Percentiles rank a stretch among this genome's conserved stretches.
These are phyloP conservation scores for Oryza australiensis DNA, from an alignment of 176 grass and related monocot genomes.

Conservation along the genomic window DNA sequence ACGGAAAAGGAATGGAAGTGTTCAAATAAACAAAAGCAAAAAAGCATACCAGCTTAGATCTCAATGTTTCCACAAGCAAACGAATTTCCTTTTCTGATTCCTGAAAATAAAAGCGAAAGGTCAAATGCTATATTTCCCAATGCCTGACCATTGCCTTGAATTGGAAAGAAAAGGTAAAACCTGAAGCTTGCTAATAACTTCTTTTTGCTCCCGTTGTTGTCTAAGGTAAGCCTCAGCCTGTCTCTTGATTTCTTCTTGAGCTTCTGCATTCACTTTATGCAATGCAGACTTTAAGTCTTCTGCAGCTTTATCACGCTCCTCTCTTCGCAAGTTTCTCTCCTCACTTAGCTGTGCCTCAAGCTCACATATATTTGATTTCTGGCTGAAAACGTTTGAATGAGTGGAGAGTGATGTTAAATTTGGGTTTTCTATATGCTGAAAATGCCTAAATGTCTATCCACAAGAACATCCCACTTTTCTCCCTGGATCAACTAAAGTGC, in stretches of 20 bases:
- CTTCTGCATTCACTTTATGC: constrained; percentile 64
- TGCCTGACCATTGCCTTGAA: constrained; percentile 3
- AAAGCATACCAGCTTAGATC: constrained; percentile 82
- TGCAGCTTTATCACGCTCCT: constrained; percentile 83
- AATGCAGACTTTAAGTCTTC: constrained; percentile 80
- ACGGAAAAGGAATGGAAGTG: constrained; percentile 13
- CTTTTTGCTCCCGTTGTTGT: constrained; percentile 85
- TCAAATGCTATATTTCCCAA: neutral
- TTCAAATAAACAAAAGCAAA: constrained; percentile 19
- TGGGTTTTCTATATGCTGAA: neutral
- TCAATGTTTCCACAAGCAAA: constrained; percentile 76
- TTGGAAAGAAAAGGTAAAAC: constrained; percentile 40
- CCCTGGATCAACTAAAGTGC: neutral
- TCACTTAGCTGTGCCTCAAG: constrained; percentile 77
- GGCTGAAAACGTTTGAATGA: constrained; percentile 59
- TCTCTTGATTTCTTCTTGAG: constrained; percentile 78
- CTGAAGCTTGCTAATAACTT: constrained; percentile 95
- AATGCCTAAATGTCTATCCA: neutral
- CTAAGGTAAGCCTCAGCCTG: constrained; percentile 62
- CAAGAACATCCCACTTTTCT: constrained; percentile 3
- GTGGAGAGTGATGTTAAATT: constrained; percentile 1
- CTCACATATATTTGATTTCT: constrained; percentile 85
- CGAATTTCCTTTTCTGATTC: constrained; percentile 91
- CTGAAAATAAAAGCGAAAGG: constrained; percentile 41
- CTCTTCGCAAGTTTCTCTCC: constrained; percentile 87